Evolutionary conservation across 306 rosid genomes (phyloP), one percentile per base, ranked within the genome.

Genomic region (Hylodesmum podocarpum): DNA sequence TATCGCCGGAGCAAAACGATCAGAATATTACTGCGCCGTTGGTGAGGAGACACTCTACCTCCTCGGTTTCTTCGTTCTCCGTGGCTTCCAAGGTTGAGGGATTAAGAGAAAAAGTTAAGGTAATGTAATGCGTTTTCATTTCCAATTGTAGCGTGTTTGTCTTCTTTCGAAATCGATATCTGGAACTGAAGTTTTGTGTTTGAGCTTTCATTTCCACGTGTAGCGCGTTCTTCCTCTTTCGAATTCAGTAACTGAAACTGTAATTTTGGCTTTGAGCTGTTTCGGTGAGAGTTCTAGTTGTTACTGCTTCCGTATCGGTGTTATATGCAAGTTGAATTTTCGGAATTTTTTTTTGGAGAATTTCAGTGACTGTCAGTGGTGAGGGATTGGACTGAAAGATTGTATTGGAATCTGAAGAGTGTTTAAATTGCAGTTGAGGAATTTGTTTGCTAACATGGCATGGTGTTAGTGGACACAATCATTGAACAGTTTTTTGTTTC

Each of bases 21-120:
- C 84, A 53, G 76, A 76, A 29, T 59, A 65, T 83, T 4, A 85
- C 66, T 54, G 86, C 86, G 8, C 88, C 94, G 43, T 19, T 84
- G 82, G 84, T 41, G 58, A 74, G 91, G 78, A 59, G 91, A 65
- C 72, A 79, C 82, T 87, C 96, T 82, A 82, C 82, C 74, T 86
- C 95, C 9, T 69, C 87, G 59, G 80, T 67, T 61, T 66, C 82
- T 82, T 81, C 90, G 21, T 88, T 82, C 55, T 84, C 88, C 47
- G n/a, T 85, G 21, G 70, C 77, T 64, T 57, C 89, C 47, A 87
- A 92, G 85, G 79, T 92, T 72, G 91, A 88, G 88, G 83, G 67
- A 72, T 81, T 92, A 65, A 81, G 78, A 72, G 93, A 92, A 12
- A 72, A 88, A 69, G 89, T 92, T 69, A 84, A 92, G 93, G 96